Evolutionary conservation across 441 rosid species (phyloP), one percentile per base, ranked within the genome.

Genomic region (Bocquillonia castaneifolia): DNA sequence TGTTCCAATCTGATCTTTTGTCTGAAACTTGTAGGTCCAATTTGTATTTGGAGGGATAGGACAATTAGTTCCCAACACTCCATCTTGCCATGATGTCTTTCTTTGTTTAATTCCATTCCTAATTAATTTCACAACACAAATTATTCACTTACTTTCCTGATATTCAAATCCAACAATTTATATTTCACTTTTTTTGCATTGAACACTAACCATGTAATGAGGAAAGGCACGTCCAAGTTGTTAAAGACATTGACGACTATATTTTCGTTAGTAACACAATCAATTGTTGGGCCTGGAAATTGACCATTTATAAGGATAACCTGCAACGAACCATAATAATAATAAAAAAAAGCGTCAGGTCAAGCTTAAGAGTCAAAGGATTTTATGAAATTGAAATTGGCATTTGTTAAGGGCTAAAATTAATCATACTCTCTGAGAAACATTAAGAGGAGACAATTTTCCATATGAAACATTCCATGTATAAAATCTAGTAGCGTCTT

Each of bases 61-160:
- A 54, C 98, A 92, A 15, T 86, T 86, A 64, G 96, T 92, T 55
- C 94, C 96, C 25, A 85, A 68, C 59, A 92, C 94, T 56, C 96
- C 94, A 64, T 92, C 94, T 81, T 92, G 89, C 96, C 97, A 89
- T n/a, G 83, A 66, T 14, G 71, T 88, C 67, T 51, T 88, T 72
- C 93, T 84, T 61, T 85, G 94, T 39, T 88, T 80, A 17, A 88
- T 66, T 39, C 96, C 98, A 74, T 83, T 86, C 98, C 93, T 91
- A 61, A 29, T 25, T 37, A n/a, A n/a, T 57, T 20, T 10, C 66
- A 53, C 4, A 26, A 31, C 9, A 55, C n/a, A 55, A 0, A 20
- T 8, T 28, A 36, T 36, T 36, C 4, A 3, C 40, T 9, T 61
- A 18, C n/a, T 22, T 12, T 60, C 10, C 34, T 61, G 13, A 28